A percentile compares a stretch with the other conserved stretches of the same genome.
Evolutionary conservation across 352 stramenopile species (phyloP).

Genomic region (Phytophthora fragariae): DNA sequence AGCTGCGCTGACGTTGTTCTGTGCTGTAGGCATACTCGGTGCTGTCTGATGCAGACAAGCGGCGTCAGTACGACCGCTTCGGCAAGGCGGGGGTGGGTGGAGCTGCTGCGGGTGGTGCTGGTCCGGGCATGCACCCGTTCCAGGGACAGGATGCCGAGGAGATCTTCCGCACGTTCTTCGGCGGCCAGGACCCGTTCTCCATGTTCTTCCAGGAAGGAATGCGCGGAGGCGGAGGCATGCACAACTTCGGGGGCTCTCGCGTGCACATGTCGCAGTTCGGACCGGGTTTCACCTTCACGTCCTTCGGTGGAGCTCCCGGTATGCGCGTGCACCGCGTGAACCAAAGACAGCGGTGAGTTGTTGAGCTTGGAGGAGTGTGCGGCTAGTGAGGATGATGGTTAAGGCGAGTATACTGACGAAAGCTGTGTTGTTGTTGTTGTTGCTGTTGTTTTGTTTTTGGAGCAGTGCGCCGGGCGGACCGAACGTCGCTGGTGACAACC

Average conservation of each 20-base stretch:
- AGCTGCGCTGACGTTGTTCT: neutral
- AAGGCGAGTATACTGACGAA: conserved; percentile 3
- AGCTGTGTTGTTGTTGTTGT: conserved; percentile 1
- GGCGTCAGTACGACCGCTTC: conserved; percentile 92
- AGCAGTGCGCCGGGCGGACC: conserved; percentile 38
- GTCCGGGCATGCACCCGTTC: conserved; percentile 58
- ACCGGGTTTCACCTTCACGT: conserved; percentile 79
- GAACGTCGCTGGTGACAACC: conserved; percentile 40
- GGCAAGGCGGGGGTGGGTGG: conserved; percentile 79
- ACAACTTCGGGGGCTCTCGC: conserved; percentile 58
- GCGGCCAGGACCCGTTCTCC: conserved; percentile 82
- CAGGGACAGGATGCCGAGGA: conserved; percentile 82
- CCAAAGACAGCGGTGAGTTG: conserved; percentile 58
- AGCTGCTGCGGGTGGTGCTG: conserved; percentile 38
- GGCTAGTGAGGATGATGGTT: neutral
- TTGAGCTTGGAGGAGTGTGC: neutral
- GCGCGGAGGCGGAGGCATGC: conserved; percentile 50
- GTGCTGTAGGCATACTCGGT: conserved; percentile 86
- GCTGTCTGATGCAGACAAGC: conserved; percentile 90
- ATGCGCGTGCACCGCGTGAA: conserved; percentile 62
- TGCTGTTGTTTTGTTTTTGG: neutral
- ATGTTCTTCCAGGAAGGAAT: conserved; percentile 87
- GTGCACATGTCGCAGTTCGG: conserved; percentile 85
- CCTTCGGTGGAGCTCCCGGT: conserved; percentile 64
- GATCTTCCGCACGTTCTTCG: conserved; percentile 86